Conservation (phyloP, 441 rosid genomes). For the Macaranga tanarius region DNA sequence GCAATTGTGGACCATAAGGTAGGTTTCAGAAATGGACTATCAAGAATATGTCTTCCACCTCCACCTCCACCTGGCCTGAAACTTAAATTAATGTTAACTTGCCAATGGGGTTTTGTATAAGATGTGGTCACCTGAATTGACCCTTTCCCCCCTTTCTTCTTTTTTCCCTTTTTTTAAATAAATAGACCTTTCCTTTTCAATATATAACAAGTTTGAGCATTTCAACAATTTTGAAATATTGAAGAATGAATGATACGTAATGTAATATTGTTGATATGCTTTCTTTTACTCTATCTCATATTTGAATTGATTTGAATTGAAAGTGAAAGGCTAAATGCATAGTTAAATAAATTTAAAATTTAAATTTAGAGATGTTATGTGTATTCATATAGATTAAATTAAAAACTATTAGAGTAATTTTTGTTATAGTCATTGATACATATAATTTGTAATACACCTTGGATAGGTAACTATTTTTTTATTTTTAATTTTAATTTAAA, state of each 20-base stretch:
- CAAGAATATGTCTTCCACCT: neutral
- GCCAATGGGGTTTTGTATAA: neutral
- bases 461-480: too few species aligned
- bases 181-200: too few species aligned
- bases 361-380: too few species aligned
- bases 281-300: neutral
- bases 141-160: neutral
- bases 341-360: too few species aligned
- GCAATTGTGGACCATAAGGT: neutral
- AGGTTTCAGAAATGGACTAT: neutral
- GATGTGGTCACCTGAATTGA: neutral
- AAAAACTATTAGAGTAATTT: too few species aligned
- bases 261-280: neutral
- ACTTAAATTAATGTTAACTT: slow-evolving; percentile 2
- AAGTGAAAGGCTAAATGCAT: too few species aligned
- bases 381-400: too few species aligned
- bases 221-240: slow-evolving; percentile 3
- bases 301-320: neutral
- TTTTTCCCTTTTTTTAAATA: too few species aligned
- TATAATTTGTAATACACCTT: too few species aligned
- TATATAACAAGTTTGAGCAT: neutral
- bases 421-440: too few species aligned
- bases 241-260: neutral
- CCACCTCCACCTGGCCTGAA: neutral
- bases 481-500: too few species aligned